Conservation (phyloP, 2,329 filamentous ascomycete species). For the Xylariomycetidae sp. region DNA sequence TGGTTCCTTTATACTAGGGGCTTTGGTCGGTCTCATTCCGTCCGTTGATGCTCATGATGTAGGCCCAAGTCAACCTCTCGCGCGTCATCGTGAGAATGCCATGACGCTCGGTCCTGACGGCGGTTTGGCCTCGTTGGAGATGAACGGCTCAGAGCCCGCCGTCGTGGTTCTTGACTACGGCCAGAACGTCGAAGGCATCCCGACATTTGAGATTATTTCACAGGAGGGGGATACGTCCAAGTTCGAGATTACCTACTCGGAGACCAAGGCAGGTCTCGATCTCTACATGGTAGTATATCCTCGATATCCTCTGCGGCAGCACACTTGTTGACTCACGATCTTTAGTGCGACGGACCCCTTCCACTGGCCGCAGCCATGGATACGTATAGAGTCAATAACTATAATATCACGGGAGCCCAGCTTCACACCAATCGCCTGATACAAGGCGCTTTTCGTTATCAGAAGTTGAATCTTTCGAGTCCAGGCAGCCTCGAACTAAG, state of each 20-base stretch:
- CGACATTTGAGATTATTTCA: conserved; percentile 9
- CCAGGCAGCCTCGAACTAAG: conserved; percentile 21
- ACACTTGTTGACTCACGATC: neutral
- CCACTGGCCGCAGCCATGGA: conserved; percentile 32
- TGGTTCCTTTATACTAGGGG: too few species aligned
- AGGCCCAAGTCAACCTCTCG: too few species aligned
- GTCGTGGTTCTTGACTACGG: conserved; percentile 8
- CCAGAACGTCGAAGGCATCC: conserved; percentile 8
- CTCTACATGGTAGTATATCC: conserved; percentile 7
- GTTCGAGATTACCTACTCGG: conserved; percentile 11
- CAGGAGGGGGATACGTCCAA: conserved; percentile 9
- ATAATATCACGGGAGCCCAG: conserved; percentile 24
- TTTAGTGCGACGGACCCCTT: conserved; percentile 27
- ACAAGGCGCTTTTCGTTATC: conserved; percentile 32
- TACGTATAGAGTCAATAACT: conserved; percentile 29
- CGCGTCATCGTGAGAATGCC: too few species aligned
- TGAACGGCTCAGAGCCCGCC: neutral
- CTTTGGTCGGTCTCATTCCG: too few species aligned
- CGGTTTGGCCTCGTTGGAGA: too few species aligned
- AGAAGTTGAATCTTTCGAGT: conserved; percentile 31
- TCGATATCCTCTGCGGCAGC: neutral
- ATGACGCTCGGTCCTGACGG: too few species aligned
- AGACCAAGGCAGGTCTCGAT: conserved; percentile 7
- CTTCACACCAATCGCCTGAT: conserved; percentile 28
- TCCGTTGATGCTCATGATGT: too few species aligned